Evolutionary conservation across 495 filamentous ascomycete genomes (phyloP).

Genomic region (Chaetomidium leptoderma): DNA sequence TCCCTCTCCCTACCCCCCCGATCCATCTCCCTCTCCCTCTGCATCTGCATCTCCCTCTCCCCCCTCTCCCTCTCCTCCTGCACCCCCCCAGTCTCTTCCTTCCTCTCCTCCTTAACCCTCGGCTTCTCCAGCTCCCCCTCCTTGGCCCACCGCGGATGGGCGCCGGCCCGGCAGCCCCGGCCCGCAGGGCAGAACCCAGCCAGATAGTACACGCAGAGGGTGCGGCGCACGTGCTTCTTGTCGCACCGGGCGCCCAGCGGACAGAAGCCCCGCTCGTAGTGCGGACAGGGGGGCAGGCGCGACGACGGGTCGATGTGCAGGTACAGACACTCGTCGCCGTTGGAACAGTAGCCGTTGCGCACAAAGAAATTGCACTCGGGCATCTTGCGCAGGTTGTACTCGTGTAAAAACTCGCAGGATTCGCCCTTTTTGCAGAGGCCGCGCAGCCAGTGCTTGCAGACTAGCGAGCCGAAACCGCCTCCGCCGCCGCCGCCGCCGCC

Average conservation of each 20-base stretch:
- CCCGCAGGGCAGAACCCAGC: constrained; percentile 91
- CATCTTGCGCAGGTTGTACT: constrained; percentile 97
- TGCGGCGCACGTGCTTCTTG: constrained; percentile 75
- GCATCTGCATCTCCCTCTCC: constrained; percentile 7
- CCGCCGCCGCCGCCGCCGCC: constrained; percentile 19
- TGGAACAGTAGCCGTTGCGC: constrained; percentile 85
- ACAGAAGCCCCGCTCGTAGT: constrained; percentile 95
- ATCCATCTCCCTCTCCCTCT: constrained; percentile 17
- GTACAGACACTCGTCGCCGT: constrained; percentile 95
- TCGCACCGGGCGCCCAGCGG: constrained; percentile 80
- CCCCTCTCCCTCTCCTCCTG: constrained; percentile 12
- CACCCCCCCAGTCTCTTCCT: constrained; percentile 24
- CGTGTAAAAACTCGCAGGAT: constrained; percentile 92
- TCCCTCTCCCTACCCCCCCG: constrained; percentile 25
- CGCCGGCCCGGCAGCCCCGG: constrained; percentile 65
- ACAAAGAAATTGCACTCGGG: constrained; percentile 92
- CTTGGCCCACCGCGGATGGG: constrained; percentile 68
- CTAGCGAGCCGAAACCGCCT: constrained; percentile 59
- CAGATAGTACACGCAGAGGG: constrained; percentile 79
- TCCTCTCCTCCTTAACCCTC: constrained; percentile 55
- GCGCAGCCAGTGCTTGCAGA: constrained; percentile 98
- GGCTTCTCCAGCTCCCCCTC: constrained; percentile 68
- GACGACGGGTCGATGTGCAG: constrained; percentile 84
- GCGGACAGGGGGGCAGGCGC: constrained; percentile 78
- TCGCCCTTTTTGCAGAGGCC: constrained; percentile 96